Evolutionary conservation across 2,329 filamentous ascomycete genomes (phyloP), one percentile per base, ranked within the genome.

Genomic region (Cladophialophora carrionii): DNA sequence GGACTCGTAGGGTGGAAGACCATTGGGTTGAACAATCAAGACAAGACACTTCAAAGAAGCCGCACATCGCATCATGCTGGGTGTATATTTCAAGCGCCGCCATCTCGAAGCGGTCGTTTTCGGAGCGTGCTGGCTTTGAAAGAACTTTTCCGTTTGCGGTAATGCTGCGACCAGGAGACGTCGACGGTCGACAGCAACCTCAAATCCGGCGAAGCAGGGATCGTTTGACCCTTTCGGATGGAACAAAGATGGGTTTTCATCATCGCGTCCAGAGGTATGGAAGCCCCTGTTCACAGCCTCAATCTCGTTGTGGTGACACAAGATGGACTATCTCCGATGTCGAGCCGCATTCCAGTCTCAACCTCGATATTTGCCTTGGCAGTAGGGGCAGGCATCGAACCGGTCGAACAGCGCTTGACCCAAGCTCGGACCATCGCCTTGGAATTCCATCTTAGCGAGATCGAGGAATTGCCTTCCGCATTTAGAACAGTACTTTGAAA

Each of bases 401-500:
- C 63, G 49, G 37, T 71, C 67, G 49, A 72, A 71, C 37, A 73
- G 59, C 31, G 61, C 58, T 55, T 57, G 60, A 54, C 64, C 67
- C 52, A 73, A 63, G 67, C 70, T 71, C 53, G 66, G 70, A 66
- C 67, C 57, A 53, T 37, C 70, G 41, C 51, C 57, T 17, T 22
- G 55, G 43, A 62, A 56, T 58, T 67, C 63, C 53, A 71, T 55
- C 63, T 70, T 71, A 22, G 57, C 60, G 22, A 62, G 54, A 57
- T 72, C 62, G 43, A 73, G 67, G 64, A 71, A 72, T 61, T 72
- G 69, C 62, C 67, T 69, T 29, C 68, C 67, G 57, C 71, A 73
- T 67, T 62, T 63, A 49, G 71, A 63, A 66, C 71, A 73, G 49
- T 67, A 71, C 55, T 70, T 72, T n/a, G 66, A 72, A 34, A 73